phyloP scores from a whole-genome alignment of 148 eudicot genomes.

The Spergularia marina region DNA sequence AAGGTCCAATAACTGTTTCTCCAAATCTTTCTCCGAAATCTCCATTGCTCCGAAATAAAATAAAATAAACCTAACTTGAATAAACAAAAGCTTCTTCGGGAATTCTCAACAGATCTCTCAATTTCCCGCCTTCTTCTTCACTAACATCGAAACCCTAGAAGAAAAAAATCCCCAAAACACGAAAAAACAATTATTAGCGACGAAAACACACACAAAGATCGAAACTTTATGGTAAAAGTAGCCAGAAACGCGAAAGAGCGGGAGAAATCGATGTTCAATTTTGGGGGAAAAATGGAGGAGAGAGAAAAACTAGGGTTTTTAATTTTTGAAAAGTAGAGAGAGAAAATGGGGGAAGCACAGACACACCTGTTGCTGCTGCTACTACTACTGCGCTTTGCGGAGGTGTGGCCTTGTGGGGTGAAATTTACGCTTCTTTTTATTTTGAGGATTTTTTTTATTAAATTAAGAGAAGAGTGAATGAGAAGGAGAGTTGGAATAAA shows the following conservation, averaged over 20 bases:
- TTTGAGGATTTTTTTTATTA: neutral
- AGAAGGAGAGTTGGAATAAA: neutral
- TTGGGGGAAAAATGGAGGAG: neutral
- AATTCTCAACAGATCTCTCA: slow-evolving; percentile 23
- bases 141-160: slow-evolving; percentile 23
- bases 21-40: slow-evolving; percentile 43
- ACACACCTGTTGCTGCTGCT: neutral
- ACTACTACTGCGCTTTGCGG: neutral
- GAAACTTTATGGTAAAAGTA: neutral
- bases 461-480: too few relatives aligned
- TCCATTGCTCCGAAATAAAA: neutral
- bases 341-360: neutral
- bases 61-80: neutral
- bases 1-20: slow-evolving; percentile 42
- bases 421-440: slow-evolving; percentile 3
- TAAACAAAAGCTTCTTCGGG: neutral
- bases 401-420: neutral
- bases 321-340: slow-evolving; percentile 12
- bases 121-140: neutral
- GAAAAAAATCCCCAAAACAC: neutral
- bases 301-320: slow-evolving; percentile 28
- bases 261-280: neutral
- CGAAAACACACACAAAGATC: neutral
- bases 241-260: neutral
- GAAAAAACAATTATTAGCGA: neutral